These are phyloP conservation scores for Leccinum obscurum DNA, from an alignment of 768 basidiomycete genomes.

Conservation along the genomic window DNA sequence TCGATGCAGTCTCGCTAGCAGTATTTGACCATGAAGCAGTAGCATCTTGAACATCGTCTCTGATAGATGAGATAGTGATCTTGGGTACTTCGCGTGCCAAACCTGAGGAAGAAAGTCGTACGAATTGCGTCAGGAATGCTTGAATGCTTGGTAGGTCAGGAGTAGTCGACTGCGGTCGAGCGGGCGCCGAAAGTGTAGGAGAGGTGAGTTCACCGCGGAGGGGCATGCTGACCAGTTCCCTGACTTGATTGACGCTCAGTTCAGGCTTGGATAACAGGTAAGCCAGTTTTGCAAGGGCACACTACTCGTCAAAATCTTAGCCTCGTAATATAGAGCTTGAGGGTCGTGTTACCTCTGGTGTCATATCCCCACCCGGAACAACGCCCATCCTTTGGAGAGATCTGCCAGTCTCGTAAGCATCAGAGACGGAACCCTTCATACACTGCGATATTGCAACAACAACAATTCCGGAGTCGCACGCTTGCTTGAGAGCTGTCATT, in stretches of 20 bases:
- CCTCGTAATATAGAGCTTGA: neutral
- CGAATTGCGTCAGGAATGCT: slow-evolving; percentile 64
- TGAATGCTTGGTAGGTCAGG: slow-evolving; percentile 61
- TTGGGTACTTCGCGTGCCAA: slow-evolving; percentile 38
- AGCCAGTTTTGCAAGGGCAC: slow-evolving; percentile 85
- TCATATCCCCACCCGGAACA: slow-evolving; percentile 89
- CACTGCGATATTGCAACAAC: slow-evolving; percentile 94
- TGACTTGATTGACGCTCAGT: slow-evolving; percentile 64
- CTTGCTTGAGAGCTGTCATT: slow-evolving; percentile 72
- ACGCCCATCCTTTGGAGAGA: slow-evolving; percentile 72
- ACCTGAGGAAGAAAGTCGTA: slow-evolving; percentile 57
- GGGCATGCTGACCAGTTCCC: slow-evolving; percentile 71
- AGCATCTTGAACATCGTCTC: slow-evolving; percentile 42
- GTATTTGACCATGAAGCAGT: slow-evolving; percentile 78
- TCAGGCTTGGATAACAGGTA: slow-evolving; percentile 89
- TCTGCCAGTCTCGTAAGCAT: slow-evolving; percentile 79
- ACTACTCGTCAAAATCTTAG: slow-evolving; percentile 44
- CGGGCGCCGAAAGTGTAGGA: slow-evolving; percentile 43
- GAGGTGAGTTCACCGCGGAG: slow-evolving; percentile 88
- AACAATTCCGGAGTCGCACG: slow-evolving; percentile 79
- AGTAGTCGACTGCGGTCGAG: slow-evolving; percentile 39
- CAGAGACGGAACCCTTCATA: slow-evolving; percentile 79
- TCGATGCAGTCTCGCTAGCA: slow-evolving; percentile 68
- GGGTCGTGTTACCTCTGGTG: slow-evolving; percentile 70
- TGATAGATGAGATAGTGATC: slow-evolving; percentile 34